These are phyloP conservation scores for Eragrostis tef DNA, from an alignment of 202 grass and related monocot species.

Conservation along the genomic window DNA sequence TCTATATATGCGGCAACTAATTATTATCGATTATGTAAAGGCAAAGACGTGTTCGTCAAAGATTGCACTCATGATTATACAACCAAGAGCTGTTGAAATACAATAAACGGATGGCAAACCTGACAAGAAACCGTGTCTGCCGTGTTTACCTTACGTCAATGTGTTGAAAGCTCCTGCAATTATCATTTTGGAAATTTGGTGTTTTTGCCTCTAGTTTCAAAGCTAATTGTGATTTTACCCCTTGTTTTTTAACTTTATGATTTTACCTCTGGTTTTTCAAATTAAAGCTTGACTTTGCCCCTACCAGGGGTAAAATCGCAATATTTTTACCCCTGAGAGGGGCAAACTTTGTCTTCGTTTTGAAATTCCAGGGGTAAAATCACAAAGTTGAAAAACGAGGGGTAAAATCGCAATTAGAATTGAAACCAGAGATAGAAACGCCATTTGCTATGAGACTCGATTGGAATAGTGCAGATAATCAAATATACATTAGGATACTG, in stretches of 20 bases:
- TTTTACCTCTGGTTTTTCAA: conserved; percentile 21
- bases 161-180: not conserved
- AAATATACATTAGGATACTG: too few species aligned
- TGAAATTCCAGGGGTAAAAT: conserved; percentile 14
- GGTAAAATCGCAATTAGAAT: conserved; percentile 8
- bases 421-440: not conserved
- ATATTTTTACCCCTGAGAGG: too few species aligned
- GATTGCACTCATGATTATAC: not conserved
- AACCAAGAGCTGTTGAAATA: conserved; percentile 1
- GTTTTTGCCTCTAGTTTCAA: not conserved
- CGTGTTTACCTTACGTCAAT: not conserved
- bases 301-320: too few species aligned
- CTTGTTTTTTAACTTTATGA: not conserved
- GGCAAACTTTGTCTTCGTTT: too few species aligned
- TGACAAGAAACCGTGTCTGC: conserved; percentile 19
- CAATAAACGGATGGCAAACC: conserved; percentile 13
- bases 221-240: too few species aligned
- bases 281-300: not conserved
- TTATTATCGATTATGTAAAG: not conserved
- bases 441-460: not conserved
- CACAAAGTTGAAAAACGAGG: not conserved
- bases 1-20: not conserved
- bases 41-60: not conserved
- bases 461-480: not conserved
- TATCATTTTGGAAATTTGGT: not conserved